phyloP scores from a whole-genome alignment of 306 rosid genomes.

The barrel medic (Medicago truncatula) region MtrunA17r5.0-ANR NC_053043.1:21247001-21247500 shows the following conservation, averaged over 20 bases:
- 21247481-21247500: no score
- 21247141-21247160: conserved; percentile 5
- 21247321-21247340: no score
- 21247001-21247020: conserved; percentile 13
- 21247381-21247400: no score
- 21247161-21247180: neutral
- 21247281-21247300: no score
- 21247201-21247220: neutral
- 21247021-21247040: neutral
- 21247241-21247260: neutral
- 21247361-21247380: no score
- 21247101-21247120: neutral
- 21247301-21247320: no score
- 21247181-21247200: neutral
- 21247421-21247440: no score
- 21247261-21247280: no score
- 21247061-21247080: neutral
- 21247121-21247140: neutral
- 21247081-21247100: neutral
- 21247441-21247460: no score
- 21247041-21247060: neutral
- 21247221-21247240: neutral
- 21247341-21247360: no score
- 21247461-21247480: no score
- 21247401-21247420: no score